Conservation (phyloP, 768 basidiomycete species). For the Pleurotus giganteus region DNA sequence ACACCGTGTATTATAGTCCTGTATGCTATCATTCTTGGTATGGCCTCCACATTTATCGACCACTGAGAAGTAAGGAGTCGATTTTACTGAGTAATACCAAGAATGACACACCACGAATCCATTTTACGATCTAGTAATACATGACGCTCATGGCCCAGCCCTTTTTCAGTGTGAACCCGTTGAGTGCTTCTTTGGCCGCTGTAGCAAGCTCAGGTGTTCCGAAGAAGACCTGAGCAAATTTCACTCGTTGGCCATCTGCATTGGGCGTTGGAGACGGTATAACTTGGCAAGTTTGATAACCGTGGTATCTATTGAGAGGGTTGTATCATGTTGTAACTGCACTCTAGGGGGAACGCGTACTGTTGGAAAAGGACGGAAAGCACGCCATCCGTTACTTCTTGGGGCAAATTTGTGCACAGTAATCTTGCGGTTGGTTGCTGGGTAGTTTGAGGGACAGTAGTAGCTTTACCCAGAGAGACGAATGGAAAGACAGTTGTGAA, state of each 20-base stretch:
- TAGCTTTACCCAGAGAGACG: constrained; percentile 22
- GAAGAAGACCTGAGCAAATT: constrained; percentile 80
- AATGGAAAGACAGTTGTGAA: constrained; percentile 28
- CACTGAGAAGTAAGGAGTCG: too few relatives aligned
- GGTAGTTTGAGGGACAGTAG: constrained; percentile 43
- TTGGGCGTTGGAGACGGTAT: constrained; percentile 67
- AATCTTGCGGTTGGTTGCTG: constrained; percentile 61
- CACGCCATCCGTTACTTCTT: constrained; percentile 86
- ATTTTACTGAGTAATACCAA: not conserved
- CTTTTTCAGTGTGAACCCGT: constrained; percentile 86
- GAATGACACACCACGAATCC: not conserved
- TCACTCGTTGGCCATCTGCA: constrained; percentile 62
- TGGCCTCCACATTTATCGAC: too few relatives aligned
- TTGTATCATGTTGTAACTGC: not conserved
- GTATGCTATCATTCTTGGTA: too few relatives aligned
- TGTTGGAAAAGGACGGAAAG: constrained; percentile 89
- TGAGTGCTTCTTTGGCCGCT: constrained; percentile 76
- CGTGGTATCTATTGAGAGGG: constrained; percentile 63
- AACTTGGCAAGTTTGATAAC: constrained; percentile 72
- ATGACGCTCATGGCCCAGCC: constrained; percentile 81
- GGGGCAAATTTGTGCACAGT: constrained; percentile 83
- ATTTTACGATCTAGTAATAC: constrained; percentile 30
- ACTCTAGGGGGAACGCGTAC: constrained; percentile 42
- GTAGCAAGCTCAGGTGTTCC: constrained; percentile 72
- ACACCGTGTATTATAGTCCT: too few relatives aligned